Evolutionary conservation across 306 rosid species (phyloP), one percentile per base, ranked within the genome.

Genomic region (Lupinus albus): DNA sequence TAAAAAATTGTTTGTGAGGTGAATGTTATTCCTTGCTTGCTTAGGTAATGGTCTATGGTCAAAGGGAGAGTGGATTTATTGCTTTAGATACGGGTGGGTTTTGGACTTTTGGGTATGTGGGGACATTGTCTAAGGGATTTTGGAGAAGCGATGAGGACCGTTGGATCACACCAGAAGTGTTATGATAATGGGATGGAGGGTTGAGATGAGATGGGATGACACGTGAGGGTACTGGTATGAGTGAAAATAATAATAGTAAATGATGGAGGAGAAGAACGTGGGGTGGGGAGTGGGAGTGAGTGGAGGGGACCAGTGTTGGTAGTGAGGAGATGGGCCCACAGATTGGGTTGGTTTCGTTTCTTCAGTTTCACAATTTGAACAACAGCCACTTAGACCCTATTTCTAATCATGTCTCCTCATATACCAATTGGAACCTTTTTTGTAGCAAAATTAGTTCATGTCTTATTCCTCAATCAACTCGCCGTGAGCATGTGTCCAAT

Each of bases 261-360:
- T 74, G 48, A 80, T 76, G 82, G 67, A 79, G 80, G 69, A 62
- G 52, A 73, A 66, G 84, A 82, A 78, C 86, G 84, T 87, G 85
- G 92, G 28, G 28, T 21, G 28, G 36, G 36, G 36, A 32, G 35
- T 30, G 35, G 35, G 6, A 30, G 36, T 32, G 36, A 32, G 36
- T 55, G 67, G 79, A 5, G 68, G 89, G 91, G 84, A 76, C 96
- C 86, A 61, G 42, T 14, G 42, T 44, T 18, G 50, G 65, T 18
- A 35, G 36, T 51, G 62, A 0, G 57, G 36, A n/a, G 33, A 50
- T 47, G 71, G 67, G 0, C 28, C 80, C 52, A 35, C 0, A 3
- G 28, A 21, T 21, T 21, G 28, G 28, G 28, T 21, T 2, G 28
- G 28, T 21, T 21, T 21, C 3, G 28, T 21, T 21, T 21, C 3